Evolutionary conservation across 2,329 filamentous ascomycete species (phyloP).

Genomic region (Stagonosporopsis rhizophila): DNA sequence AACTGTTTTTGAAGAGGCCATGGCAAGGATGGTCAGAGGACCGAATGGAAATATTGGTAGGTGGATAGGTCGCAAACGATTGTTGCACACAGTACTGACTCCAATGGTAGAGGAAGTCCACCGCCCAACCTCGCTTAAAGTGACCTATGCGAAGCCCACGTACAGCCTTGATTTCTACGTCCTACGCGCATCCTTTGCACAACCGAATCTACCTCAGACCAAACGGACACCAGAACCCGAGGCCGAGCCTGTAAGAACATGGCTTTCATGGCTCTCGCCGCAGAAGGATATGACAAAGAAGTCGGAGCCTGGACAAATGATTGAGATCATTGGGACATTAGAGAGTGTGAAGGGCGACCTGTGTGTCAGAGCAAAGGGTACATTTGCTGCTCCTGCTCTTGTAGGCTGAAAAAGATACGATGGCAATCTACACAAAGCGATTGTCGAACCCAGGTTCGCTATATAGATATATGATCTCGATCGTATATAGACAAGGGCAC

Average conservation of each 20-base stretch:
- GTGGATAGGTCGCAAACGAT: neutral
- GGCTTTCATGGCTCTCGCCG: conserved; percentile 40
- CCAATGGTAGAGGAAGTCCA: conserved; percentile 33
- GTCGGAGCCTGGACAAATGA: conserved; percentile 30
- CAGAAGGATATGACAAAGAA: conserved; percentile 56
- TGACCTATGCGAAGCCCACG: conserved; percentile 70
- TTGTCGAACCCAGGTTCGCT: neutral
- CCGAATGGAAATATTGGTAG: conserved; percentile 45
- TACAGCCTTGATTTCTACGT: conserved; percentile 69
- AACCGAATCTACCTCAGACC: conserved; percentile 33
- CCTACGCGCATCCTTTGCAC: conserved; percentile 57
- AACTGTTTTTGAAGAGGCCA: conserved; percentile 72
- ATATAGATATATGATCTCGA: neutral
- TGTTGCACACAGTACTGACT: neutral
- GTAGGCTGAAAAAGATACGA: conserved; percentile 3
- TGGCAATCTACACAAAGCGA: neutral
- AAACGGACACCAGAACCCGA: conserved; percentile 35
- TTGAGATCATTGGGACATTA: conserved; percentile 62
- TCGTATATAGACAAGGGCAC: neutral
- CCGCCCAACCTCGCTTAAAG: conserved; percentile 49
- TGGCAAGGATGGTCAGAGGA: conserved; percentile 70
- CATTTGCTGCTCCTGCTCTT: conserved; percentile 24
- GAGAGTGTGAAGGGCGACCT: conserved; percentile 63
- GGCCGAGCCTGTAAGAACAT: conserved; percentile 37
- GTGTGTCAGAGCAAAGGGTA: conserved; percentile 62